These are phyloP conservation scores for Coniochaeta sp. DNA, from an alignment of 2,329 filamentous ascomycete genomes.

Conservation along the genomic window DNA sequence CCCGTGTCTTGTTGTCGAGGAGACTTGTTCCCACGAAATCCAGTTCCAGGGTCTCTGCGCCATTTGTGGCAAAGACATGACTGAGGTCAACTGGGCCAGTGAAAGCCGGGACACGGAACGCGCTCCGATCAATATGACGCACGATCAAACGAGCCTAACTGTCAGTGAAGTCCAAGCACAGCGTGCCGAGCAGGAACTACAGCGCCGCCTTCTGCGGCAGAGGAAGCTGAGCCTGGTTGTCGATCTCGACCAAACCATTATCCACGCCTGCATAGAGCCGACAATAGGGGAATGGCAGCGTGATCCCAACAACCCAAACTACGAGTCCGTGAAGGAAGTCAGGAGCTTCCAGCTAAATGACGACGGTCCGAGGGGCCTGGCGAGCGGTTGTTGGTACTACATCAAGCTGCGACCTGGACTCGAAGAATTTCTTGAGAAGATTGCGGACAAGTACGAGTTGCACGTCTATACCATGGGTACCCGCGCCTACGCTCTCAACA, in stretches of 20 bases:
- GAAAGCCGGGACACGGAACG: slow-evolving; percentile 73
- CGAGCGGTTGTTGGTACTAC: slow-evolving; percentile 85
- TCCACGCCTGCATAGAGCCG: slow-evolving; percentile 94
- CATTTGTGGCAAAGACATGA: slow-evolving; percentile 95
- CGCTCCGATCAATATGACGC: slow-evolving; percentile 89
- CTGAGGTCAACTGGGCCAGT: slow-evolving; percentile 76
- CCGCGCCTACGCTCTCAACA: slow-evolving; percentile 86
- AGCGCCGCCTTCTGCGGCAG: slow-evolving; percentile 70
- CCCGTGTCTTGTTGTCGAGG: slow-evolving; percentile 68
- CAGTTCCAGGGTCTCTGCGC: slow-evolving; percentile 89
- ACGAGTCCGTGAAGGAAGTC: slow-evolving; percentile 84
- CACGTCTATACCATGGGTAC: slow-evolving; percentile 99
- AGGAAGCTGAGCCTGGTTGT: slow-evolving; percentile 90
- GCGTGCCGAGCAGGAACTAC: slow-evolving; percentile 77
- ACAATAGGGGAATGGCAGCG: slow-evolving; percentile 94
- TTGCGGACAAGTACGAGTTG: slow-evolving; percentile 80
- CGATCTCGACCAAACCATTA: slow-evolving; percentile 96
- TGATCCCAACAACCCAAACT: slow-evolving; percentile 82
- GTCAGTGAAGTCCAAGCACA: slow-evolving; percentile 78
- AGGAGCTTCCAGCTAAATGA: slow-evolving; percentile 82
- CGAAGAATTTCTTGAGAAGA: slow-evolving; percentile 67
- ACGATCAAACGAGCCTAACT: slow-evolving; percentile 80
- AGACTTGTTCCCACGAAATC: slow-evolving; percentile 83
- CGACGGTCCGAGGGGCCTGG: slow-evolving; percentile 64
- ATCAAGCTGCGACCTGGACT: slow-evolving; percentile 94